Evolutionary conservation across 768 basidiomycete species (phyloP), one percentile per base, ranked within the genome.

Genomic region (Russula brevipes): DNA sequence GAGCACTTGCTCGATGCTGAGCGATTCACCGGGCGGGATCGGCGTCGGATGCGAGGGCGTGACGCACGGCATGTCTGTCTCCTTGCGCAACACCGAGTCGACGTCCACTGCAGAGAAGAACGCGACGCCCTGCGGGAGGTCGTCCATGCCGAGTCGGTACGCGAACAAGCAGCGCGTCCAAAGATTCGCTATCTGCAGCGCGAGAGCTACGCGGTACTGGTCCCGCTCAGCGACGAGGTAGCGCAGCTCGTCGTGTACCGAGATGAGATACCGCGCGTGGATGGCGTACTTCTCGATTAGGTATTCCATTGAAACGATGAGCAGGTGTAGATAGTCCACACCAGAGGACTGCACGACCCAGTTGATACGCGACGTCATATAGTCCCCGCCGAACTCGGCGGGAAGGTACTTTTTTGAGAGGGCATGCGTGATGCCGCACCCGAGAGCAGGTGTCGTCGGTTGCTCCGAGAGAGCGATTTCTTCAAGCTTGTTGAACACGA

Each of bases 281-380:
- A 98, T 97, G 67, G 82, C 76, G 76, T 95, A 98, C 58, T 84
- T 86, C 50, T 75, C 73, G 60, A 88, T 85, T 42, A 99, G 83
- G 72, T 96, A 81, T 64, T 94, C 85, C 95, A 98, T 98, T 5
- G 93, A 84, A 52, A 95, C 92, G 70, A 99, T 93, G 63, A 98
- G 83, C 44, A 99, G 85, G 70, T 99, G 97, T 9, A 98, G 86
- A 72, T 99, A 98, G 74, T 98, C 97, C 47, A 98, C 96, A 4
- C 96, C 97, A 0, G 94, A 97, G 4, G 95, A 98, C 70, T 98
- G 97, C 6, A 98, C 97, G 54, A 95, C 97, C 97, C 97, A 98
- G 71, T 99, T 99, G 77, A 98, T 95, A 47, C 97, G 85, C 6
- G 94, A 97, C 0, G 97, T 89, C 82, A 98, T 88, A 73, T 91